These are phyloP conservation scores for Aspergillus incahuasiensis DNA, from an alignment of 495 filamentous ascomycete species.

Conservation along the genomic window DNA sequence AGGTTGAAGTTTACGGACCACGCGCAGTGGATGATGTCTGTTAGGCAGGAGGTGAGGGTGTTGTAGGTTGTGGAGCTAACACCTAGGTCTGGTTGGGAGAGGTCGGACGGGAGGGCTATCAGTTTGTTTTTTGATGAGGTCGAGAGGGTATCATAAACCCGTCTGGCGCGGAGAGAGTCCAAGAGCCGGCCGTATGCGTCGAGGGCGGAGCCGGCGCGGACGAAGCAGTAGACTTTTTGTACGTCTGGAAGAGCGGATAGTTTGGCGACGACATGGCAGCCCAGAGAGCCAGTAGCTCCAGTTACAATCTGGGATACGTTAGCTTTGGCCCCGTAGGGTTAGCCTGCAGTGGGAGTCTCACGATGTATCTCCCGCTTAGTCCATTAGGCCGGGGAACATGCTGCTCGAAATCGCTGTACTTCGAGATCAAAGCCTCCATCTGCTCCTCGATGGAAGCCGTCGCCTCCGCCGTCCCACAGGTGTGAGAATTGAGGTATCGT, in stretches of 20 bases:
- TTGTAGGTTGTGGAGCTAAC: conserved; percentile 32
- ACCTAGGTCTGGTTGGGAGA: conserved; percentile 41
- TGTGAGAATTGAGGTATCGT: conserved; percentile 23
- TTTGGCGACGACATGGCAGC: conserved; percentile 20
- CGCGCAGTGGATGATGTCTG: conserved; percentile 57
- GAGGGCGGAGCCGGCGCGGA: conserved; percentile 44
- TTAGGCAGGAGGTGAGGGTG: conserved; percentile 36
- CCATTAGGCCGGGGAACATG: conserved; percentile 23
- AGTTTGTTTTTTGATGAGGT: conserved; percentile 30
- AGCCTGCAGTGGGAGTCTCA: conserved; percentile 3
- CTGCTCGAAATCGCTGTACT: conserved; percentile 35
- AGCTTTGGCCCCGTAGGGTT: neutral
- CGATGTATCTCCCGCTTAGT: conserved; percentile 18
- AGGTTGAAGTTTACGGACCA: conserved; percentile 72
- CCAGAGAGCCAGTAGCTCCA: conserved; percentile 24
- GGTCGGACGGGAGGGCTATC: conserved; percentile 33
- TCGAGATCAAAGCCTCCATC: conserved; percentile 34
- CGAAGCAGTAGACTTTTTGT: conserved; percentile 49
- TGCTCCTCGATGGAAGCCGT: conserved; percentile 26
- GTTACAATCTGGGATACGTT: conserved; percentile 18
- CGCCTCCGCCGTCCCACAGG: conserved; percentile 19
- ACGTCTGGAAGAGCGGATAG: conserved; percentile 24
- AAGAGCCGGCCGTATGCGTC: conserved; percentile 46
- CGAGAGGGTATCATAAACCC: conserved; percentile 19
- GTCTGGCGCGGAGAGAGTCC: conserved; percentile 39